Evolutionary conservation across 2,329 filamentous ascomycete genomes (phyloP), one percentile per base, ranked within the genome.

Genomic region (Venturia oleaginea): DNA sequence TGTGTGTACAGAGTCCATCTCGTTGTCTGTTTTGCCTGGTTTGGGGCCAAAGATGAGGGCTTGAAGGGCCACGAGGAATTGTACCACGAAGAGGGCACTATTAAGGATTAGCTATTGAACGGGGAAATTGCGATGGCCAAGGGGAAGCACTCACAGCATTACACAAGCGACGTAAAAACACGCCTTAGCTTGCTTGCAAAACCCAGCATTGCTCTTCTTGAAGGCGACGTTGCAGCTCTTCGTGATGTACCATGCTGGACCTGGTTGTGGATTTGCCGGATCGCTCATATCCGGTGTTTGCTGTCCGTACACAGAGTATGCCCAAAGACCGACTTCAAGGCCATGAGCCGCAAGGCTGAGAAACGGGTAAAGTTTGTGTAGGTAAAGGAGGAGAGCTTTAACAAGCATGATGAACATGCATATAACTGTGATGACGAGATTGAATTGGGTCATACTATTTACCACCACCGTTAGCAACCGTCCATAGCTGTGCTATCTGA

Each of bases 381-480:
- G 85, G 70, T 90, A 84, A 76, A 84, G 86, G 70, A 84, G 80
- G 67, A 88, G 84, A 67, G 84, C 80, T 78, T 91, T 92, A 73
- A 82, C 79, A 55, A 92, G 81, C 67, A 91, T 82, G 72, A 91
- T 81, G 78, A 93, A 93, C 73, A 90, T 87, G 65, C 85, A 86
- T 63, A 91, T 79, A 68, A 93, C 83, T 43, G 88, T 88, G 69
- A 92, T 87, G 71, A 87, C 87, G 69, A 92, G 84, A 71, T 92
- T 91, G 77, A 84, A 91, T 69, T 87, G 80, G 59, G 89, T 91
- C 67, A 91, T 79, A 64, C 89, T 92, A 71, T 43, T n/a, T 27
- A n/a, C 59, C 57, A 65, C 57, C 63, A 66, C 24, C 4, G 10
- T 42, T n/a, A 30, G 34, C 22, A 22, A 30, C n/a, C 59, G 27